phyloP scores from a whole-genome alignment of 140 eudicot genomes.

The Cichorium intybus region DNA sequence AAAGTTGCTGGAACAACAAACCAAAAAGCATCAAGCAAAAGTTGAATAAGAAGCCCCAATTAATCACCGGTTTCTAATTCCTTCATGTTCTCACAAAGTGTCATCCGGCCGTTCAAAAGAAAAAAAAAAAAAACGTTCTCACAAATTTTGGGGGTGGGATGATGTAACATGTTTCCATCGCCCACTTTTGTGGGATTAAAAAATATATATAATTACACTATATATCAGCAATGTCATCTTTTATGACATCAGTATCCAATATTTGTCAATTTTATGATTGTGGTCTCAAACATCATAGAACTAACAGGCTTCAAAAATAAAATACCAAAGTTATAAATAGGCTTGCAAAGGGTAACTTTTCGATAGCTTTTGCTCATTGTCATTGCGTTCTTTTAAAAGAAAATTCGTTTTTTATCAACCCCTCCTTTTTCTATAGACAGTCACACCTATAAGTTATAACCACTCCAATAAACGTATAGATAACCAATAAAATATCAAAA shows the following conservation, averaged over 20 bases:
- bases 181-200: neutral
- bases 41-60: slow-evolving; percentile 1
- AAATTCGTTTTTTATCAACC: slow-evolving; percentile 2
- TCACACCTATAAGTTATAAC: neutral
- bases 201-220: neutral
- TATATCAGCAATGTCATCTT: neutral
- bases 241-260: neutral
- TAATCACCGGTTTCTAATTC: neutral
- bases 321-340: neutral
- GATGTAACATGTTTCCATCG: neutral
- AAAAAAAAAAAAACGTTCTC: no score
- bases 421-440: neutral
- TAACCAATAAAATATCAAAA: neutral
- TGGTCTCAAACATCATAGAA: neutral
- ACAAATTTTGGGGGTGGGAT: no score
- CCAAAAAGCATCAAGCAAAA: slow-evolving; percentile 10
- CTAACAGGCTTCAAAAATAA: neutral
- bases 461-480: no score
- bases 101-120: no score
- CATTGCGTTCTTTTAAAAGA: slow-evolving; percentile 11
- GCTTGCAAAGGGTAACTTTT: slow-evolving; percentile 7
- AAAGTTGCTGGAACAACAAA: neutral
- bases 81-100: neutral
- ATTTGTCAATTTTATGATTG: neutral
- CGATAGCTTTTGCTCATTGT: neutral